Conservation (phyloP, 352 stramenopile species). For the Pythium oligandrum region DNA sequence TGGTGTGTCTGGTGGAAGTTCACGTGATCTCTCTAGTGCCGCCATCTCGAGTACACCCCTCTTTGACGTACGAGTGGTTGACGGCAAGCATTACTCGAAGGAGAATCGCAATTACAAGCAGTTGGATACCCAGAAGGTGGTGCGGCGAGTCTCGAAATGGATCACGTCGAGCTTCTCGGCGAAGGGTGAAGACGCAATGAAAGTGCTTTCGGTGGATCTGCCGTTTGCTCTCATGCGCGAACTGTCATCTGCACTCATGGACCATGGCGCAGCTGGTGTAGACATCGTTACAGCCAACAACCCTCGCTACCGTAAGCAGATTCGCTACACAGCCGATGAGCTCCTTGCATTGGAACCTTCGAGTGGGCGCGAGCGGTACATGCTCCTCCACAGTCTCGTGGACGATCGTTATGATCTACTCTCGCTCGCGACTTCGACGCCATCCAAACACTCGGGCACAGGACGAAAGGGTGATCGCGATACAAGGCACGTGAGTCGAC, state of each 20-base stretch:
- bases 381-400: slow-evolving; percentile 77
- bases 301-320: slow-evolving; percentile 75
- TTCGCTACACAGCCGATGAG: slow-evolving; percentile 78
- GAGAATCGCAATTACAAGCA: slow-evolving; percentile 62
- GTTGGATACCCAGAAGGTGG: slow-evolving; percentile 72
- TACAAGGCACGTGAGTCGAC: slow-evolving; percentile 9
- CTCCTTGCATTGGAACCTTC: slow-evolving; percentile 49
- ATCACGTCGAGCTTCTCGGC: slow-evolving; percentile 77
- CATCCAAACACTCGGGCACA: slow-evolving; percentile 9
- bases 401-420: slow-evolving; percentile 87
- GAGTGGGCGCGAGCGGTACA: slow-evolving; percentile 59
- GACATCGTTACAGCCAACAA: slow-evolving; percentile 54
- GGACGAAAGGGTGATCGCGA: slow-evolving; percentile 19
- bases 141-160: slow-evolving; percentile 83
- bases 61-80: slow-evolving; percentile 75
- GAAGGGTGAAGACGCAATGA: slow-evolving; percentile 72
- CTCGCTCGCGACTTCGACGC: slow-evolving; percentile 55
- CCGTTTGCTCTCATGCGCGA: slow-evolving; percentile 76
- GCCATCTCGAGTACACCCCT: slow-evolving; percentile 40
- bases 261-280: slow-evolving; percentile 45
- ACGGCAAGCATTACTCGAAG: slow-evolving; percentile 58
- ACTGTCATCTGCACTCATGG: slow-evolving; percentile 80
- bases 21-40: slow-evolving; percentile 1
- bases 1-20: slow-evolving; percentile 2
- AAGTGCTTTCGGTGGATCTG: slow-evolving; percentile 77